These are phyloP conservation scores for Martiniozyma abietophila DNA, from an alignment of 805 yeast species.

Conservation along the genomic window DNA sequence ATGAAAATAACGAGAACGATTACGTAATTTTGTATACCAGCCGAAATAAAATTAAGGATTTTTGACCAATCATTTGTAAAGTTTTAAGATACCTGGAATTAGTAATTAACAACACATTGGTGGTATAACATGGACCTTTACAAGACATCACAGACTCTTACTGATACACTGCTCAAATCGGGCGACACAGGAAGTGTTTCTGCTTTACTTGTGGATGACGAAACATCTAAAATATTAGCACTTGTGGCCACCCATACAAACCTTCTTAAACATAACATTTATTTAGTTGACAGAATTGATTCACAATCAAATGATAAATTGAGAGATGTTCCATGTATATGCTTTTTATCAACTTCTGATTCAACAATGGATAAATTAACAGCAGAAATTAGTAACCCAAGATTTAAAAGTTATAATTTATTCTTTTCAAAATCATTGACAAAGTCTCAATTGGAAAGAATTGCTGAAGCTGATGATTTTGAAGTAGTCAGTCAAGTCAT, in stretches of 20 bases:
- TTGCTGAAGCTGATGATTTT: slow-evolving; percentile 85
- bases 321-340: slow-evolving; percentile 74
- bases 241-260: slow-evolving; percentile 83
- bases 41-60: too few relatives aligned
- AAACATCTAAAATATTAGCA: slow-evolving; percentile 80
- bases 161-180: slow-evolving; percentile 28
- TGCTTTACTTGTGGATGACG: slow-evolving; percentile 68
- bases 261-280: slow-evolving; percentile 73
- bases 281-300: slow-evolving; percentile 64
- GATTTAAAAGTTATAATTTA: slow-evolving; percentile 67
- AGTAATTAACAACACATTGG: too few relatives aligned
- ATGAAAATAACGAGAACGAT: too few relatives aligned
- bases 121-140: slow-evolving; percentile 40
- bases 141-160: slow-evolving; percentile 35
- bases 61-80: too few relatives aligned
- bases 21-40: too few relatives aligned
- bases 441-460: slow-evolving; percentile 70
- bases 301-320: slow-evolving; percentile 52
- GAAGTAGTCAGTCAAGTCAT: slow-evolving; percentile 70
- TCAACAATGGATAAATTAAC: slow-evolving; percentile 51
- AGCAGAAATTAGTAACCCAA: slow-evolving; percentile 68
- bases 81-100: too few relatives aligned
- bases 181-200: too few relatives aligned
- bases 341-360: slow-evolving; percentile 65
- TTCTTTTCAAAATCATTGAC: slow-evolving; percentile 69